Conservation (phyloP, 148 eudicot genomes). For the Pouteria glomerata region DNA sequence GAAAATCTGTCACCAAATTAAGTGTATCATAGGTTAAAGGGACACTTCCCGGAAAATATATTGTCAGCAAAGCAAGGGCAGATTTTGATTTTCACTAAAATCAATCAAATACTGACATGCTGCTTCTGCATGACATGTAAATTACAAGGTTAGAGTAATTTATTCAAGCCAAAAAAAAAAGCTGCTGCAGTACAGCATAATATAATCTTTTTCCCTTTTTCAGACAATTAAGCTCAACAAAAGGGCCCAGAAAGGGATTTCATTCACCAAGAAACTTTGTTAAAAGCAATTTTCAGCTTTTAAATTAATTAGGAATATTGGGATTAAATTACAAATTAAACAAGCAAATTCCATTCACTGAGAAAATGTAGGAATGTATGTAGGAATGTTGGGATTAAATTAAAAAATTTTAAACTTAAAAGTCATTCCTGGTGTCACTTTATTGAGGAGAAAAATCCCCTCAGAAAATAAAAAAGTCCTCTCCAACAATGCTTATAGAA, state of each 20-base stretch:
- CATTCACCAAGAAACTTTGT: background rate
- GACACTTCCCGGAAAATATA: background rate
- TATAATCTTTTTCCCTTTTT: background rate
- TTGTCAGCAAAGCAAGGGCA: slow-evolving; percentile 1
- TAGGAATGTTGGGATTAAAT: too few species aligned
- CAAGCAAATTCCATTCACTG: too few species aligned
- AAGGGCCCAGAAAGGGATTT: background rate
- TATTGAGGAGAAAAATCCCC: background rate
- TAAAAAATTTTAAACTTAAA: too few species aligned
- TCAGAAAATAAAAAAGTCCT: too few species aligned
- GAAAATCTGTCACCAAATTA: slow-evolving; percentile 16
- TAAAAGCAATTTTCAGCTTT: background rate
- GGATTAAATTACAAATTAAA: too few species aligned
- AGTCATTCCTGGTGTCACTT: background rate
- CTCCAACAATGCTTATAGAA: background rate
- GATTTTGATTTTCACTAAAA: background rate
- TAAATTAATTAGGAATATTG: too few species aligned
- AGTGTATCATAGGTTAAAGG: background rate
- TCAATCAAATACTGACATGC: background rate
- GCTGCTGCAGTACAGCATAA: too few species aligned
- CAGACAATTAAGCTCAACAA: background rate
- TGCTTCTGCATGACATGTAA: background rate
- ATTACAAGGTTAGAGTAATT: background rate
- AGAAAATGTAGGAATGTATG: too few species aligned
- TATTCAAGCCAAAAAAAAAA: background rate